Base-by-base conservation (phyloP, 2,329 filamentous ascomycete species). In the Leptodontidium sp. region DNA sequence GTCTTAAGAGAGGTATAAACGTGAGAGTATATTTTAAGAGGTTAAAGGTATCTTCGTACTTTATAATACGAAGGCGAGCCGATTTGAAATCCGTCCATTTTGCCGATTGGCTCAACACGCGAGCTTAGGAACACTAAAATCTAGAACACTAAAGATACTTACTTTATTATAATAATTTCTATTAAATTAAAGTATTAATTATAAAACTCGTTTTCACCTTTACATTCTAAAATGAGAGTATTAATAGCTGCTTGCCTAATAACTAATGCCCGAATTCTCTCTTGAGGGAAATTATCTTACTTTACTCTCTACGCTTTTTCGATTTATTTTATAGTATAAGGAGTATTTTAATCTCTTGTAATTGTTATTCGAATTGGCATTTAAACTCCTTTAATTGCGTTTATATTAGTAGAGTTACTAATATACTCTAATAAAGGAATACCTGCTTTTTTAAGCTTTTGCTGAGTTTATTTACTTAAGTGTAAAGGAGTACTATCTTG, bases 121-220 rank as follows among this genome's bases (percentile, higher is more conserved):
- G 32, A 35, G 32, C 32, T 35, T 1, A 35, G 32, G 32, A 35
- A 35, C 32, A 35, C 32, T 1, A 35, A 35, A 55, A 64, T 55
- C 5, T 26, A 32, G 15, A 26, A 11, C 32, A 64, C n/a, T 15
- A 64, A 55, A 64, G 26, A 24, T 29, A 64, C 49, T 21, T 53
- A 21, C n/a, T 26, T 24, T 17, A 55, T 9, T n/a, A 49, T 61
- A 66, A 6, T 26, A 38, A 61, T 26, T 43, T 45, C 32, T 35
- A 63, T 52, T 24, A 63, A 63, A 57, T 40, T 17, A 26, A 67
- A 49, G 65, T 67, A 67, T 24, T 67, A 67, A 26, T 50, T n/a
- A 49, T 67, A 58, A 67, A 67, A 67, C 12, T 63, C 47, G 57
- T 62, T 67, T 9, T 35, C 47, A 35, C 58, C 35, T 38, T 67